Base-by-base conservation (phyloP, 257 asterid species). In the Forsythia suspensa region DNA sequence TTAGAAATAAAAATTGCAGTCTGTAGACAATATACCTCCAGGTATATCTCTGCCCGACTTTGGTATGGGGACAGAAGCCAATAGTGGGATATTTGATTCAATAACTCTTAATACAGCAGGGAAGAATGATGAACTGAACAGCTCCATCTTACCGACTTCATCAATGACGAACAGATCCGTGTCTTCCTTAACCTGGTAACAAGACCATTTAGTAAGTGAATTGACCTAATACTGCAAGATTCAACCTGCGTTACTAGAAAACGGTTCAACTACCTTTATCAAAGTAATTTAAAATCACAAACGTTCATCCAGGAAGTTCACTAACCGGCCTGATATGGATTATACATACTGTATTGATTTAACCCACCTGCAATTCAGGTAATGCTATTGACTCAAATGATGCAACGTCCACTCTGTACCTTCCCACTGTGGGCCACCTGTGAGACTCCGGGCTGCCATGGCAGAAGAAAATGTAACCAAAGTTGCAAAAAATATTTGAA, bases 71-170 rank as follows among this genome's bases (percentile, higher is more conserved):
- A 91, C 87, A 69, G 97, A 61, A 34, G 97, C 98, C 91, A 94
- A 88, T 70, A 94, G 92, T 57, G 97, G 98, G 78, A 91, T 86
- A 82, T 90, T 86, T 72, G 97, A 91, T 81, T 92, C 92, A 74
- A 94, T 81, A 44, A 94, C 90, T 84, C 92, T 84, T 72, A 94
- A 84, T 59, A 94, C 96, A 77, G 97, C 90, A 78, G 97, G 98
- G 88, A 92, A 89, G 89, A 94, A 94, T 43, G 88, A 88, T 43
- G 98, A 87, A 84, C 97, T 94, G 81, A 77, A 90, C 72, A 94
- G 85, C 91, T 94, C 98, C 97, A 92, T 92, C 89, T 92, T 92
- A 70, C 97, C 98, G 71, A 94, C 91, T 88, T 94, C 97, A 82
- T 94, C 98, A 44, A 94, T 90, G 82, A 92, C 48, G 82, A 94